These are phyloP conservation scores for Aspergillus floridensis DNA, from an alignment of 2,329 filamentous ascomycete species.

Conservation along the genomic window DNA sequence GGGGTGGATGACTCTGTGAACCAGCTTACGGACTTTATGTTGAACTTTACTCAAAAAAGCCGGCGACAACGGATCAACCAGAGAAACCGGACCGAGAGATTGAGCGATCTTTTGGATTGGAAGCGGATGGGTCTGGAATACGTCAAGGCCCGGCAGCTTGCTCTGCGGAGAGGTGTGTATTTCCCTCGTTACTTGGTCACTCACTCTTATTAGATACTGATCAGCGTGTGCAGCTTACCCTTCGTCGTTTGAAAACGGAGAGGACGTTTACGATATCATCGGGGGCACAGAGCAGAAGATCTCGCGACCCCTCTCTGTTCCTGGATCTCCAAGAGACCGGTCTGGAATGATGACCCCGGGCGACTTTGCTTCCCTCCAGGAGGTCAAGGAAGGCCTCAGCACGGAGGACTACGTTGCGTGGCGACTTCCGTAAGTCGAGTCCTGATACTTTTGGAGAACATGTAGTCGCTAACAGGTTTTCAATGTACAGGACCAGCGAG, in stretches of 20 bases:
- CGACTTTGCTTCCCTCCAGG: constrained; percentile 94
- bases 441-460: background rate
- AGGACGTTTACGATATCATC: constrained; percentile 86
- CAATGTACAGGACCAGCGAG: constrained; percentile 57
- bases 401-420: constrained; percentile 98
- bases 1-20: constrained; percentile 97
- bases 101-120: constrained; percentile 96
- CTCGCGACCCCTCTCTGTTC: constrained; percentile 87
- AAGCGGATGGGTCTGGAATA: constrained; percentile 99
- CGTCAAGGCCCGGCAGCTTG: constrained; percentile 92
- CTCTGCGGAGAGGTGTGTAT: constrained; percentile 64
- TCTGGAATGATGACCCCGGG: constrained; percentile 99
- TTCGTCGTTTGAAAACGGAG: constrained; percentile 70
- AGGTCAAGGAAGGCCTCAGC: constrained; percentile 85
- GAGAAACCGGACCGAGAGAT: constrained; percentile 89
- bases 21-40: constrained; percentile 89
- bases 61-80: constrained; percentile 97
- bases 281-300: constrained; percentile 93
- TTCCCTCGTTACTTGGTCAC: background rate
- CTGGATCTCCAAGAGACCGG: constrained; percentile 85
- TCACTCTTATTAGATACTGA: constrained; percentile 15
- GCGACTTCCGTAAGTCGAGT: constrained; percentile 84
- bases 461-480: constrained; percentile 21
- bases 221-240: constrained; percentile 66
- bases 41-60: constrained; percentile 89